phyloP scores from a whole-genome alignment of 108 stramenopile species.

The Conticribra guillardii region DNA sequence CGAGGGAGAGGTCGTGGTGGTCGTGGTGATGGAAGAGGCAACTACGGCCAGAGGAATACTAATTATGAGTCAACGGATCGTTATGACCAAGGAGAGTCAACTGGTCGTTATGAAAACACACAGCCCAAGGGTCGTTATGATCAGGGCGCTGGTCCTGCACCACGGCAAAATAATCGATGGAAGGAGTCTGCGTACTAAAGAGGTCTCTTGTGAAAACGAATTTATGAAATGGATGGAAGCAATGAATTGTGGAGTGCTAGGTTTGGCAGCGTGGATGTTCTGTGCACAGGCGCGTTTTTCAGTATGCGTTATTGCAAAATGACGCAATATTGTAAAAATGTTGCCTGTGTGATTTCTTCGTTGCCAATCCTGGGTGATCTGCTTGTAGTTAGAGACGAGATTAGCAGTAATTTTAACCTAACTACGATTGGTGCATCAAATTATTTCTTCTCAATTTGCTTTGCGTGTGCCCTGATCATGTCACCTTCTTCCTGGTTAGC shows the following conservation, averaged over 20 bases:
- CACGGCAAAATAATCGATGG: conserved; percentile 49
- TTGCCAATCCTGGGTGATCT: conserved; percentile 7
- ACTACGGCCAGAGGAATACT: not conserved
- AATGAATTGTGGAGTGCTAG: not conserved
- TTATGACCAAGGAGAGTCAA: conserved; percentile 7
- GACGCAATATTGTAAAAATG: too few relatives aligned
- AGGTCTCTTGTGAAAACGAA: not conserved
- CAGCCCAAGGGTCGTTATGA: conserved; percentile 1
- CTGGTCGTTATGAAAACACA: too few relatives aligned
- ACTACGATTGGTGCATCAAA: not conserved
- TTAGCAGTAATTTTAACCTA: not conserved
- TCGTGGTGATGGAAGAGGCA: conserved; percentile 7
- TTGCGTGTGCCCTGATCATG: too few relatives aligned
- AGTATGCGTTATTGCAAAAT: not conserved
- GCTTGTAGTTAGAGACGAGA: not conserved
- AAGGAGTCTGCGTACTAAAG: conserved; percentile 30
- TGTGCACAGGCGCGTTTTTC: not conserved
- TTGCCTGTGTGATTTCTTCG: conserved; percentile 27
- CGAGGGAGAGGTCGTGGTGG: conserved; percentile 40
- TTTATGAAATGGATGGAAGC: not conserved
- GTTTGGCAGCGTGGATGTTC: conserved; percentile 22
- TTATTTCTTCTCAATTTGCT: not conserved
- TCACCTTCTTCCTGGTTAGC: too few relatives aligned
- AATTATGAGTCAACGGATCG: not conserved
- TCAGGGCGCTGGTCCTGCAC: conserved; percentile 26